Conservation (phyloP, 768 basidiomycete genomes). For the Lactarius sp. region DNA sequence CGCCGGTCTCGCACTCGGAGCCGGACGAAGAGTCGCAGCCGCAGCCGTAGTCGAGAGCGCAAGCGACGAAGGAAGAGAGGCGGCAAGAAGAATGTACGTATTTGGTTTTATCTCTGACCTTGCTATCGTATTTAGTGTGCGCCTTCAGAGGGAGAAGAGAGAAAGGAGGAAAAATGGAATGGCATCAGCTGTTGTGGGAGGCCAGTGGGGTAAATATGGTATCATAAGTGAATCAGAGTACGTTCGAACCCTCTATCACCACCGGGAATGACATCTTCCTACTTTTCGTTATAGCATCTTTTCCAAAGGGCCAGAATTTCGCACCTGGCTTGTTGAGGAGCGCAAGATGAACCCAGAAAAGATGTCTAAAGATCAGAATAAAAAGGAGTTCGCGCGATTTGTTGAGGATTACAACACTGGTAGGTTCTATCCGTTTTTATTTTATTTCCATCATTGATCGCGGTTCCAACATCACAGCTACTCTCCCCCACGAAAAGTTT, state of each 20-base stretch:
- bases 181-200: slow-evolving; percentile 40
- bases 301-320: slow-evolving; percentile 80
- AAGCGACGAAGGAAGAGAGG: slow-evolving; percentile 35
- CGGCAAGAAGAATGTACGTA: slow-evolving; percentile 40
- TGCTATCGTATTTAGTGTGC: not conserved
- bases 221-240: slow-evolving; percentile 83
- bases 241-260: slow-evolving; percentile 29
- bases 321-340: slow-evolving; percentile 91
- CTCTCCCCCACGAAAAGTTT: slow-evolving; percentile 91
- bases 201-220: slow-evolving; percentile 90
- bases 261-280: not conserved
- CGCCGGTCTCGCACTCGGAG: slow-evolving; percentile 32
- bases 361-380: slow-evolving; percentile 76
- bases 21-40: slow-evolving; percentile 38
- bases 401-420: slow-evolving; percentile 84
- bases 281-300: slow-evolving; percentile 54
- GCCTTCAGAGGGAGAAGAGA: slow-evolving; percentile 45
- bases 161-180: slow-evolving; percentile 73
- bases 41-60: slow-evolving; percentile 29
- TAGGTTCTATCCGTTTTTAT: slow-evolving; percentile 29
- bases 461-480: slow-evolving; percentile 48
- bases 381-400: slow-evolving; percentile 79
- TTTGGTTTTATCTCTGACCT: slow-evolving; percentile 18
- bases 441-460: slow-evolving; percentile 3
- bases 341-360: slow-evolving; percentile 88